Evolutionary conservation across 108 stramenopile genomes (phyloP), one percentile per base, ranked within the genome.

Genomic region (Fragilariopsis cylindrus): DNA sequence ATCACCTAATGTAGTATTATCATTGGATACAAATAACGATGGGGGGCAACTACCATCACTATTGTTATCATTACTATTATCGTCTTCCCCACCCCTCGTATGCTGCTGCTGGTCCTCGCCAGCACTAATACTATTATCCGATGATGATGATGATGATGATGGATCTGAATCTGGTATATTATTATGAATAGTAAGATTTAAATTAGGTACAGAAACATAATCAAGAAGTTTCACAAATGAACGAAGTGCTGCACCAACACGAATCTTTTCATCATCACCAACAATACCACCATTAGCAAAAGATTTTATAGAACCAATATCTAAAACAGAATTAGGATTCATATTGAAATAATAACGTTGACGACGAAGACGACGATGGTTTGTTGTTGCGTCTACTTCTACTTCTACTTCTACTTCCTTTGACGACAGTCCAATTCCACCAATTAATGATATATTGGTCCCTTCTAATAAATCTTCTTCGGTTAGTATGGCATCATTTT

Each of bases 401-500:
- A 30, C 19, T 19, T n/a, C n/a, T n/a, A n/a, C 21, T 21, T 30
- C 0, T 30, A 30, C 30, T 30, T 30, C 30, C 30, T 30, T 30
- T 30, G 30, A 30, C 30, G 30, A 30, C 0, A 30, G 30, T 30
- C 30, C 30, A 30, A 30, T 30, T 30, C 30, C 30, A 41, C 58
- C 58, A 12, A 11, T 30, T 21, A 60, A 40, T 12, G 21, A 18
- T 5, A 43, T 39, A 30, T 60, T 9, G 0, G 1, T 60, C 4
- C 58, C 58, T 60, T 60, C 58, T 6, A 60, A 30, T 40, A 60
- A 60, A 40, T 12, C 16, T 30, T 60, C 58, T 11, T 60, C 58
- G 21, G 21, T 40, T 3, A 40, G 1, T 3, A 57, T 57, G 13
- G 15, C 15, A n/a, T n/a, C 18, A 40, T 60, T 19, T 30, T 30